A percentile compares a stretch with the other conserved stretches of the same genome.
Conservation (phyloP, 2,329 filamentous ascomycete genomes). For the Stachybotrys echinatus region DNA sequence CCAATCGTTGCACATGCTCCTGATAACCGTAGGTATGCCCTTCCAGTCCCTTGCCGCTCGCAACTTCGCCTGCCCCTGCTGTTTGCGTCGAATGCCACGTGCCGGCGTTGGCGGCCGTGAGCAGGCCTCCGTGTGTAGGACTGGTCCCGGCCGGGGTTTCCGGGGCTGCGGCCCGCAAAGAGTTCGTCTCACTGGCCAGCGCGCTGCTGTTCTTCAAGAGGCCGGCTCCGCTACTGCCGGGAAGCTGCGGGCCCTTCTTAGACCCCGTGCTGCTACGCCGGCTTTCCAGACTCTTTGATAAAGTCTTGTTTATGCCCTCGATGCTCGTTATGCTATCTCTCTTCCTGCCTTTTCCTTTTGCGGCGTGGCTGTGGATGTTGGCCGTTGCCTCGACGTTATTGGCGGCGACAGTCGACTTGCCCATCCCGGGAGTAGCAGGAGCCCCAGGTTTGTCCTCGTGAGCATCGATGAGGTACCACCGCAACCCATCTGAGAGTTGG, state of each 20-base stretch:
- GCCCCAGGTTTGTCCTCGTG: constrained; percentile 87
- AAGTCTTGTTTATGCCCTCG: constrained; percentile 68
- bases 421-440: constrained; percentile 85
- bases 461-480: constrained; percentile 95
- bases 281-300: constrained; percentile 86
- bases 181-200: constrained; percentile 54
- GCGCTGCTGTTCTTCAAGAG: constrained; percentile 43
- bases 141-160: constrained; percentile 34
- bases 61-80: neutral
- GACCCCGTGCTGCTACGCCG: constrained; percentile 83
- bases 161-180: constrained; percentile 43
- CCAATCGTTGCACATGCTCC: constrained; percentile 14
- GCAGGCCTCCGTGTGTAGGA: constrained; percentile 30
- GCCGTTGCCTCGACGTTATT: constrained; percentile 84
- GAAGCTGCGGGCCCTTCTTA: constrained; percentile 64
- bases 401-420: constrained; percentile 85
- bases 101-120: constrained; percentile 15
- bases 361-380: constrained; percentile 52
- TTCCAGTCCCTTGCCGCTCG: constrained; percentile 2
- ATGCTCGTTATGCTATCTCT: constrained; percentile 50
- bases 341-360: constrained; percentile 38
- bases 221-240: constrained; percentile 33
- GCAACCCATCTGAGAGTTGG: constrained; percentile 86
- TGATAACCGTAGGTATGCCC: constrained; percentile 2
- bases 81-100: constrained; percentile 5